Base-by-base conservation (phyloP, 1,284 basidiomycete species). In the Bjerkandera adusta region DNA sequence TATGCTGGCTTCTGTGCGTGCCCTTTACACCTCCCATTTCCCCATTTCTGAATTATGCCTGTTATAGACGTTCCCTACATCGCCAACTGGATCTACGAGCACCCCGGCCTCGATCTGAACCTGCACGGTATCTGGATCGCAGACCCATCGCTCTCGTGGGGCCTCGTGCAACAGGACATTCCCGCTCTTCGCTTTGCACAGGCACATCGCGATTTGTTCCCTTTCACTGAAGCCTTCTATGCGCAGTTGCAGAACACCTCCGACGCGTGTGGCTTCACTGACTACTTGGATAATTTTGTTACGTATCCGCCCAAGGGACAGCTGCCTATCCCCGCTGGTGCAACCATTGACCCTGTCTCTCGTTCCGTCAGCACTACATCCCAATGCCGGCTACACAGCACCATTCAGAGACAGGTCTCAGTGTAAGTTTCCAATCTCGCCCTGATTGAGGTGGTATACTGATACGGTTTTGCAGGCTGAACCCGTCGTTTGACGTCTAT, bases 401-500 rank as follows among this genome's bases (percentile, higher is more conserved):
- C 62, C 4, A 65, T 68, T 15, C 60, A 65, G 43, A 49, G 58
- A 0, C 60, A 59, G 3, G 57, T 67, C 15, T 55, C 56, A 2
- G 55, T 76, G 79, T 80, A 51, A 57, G 74, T 26, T 21, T 22
- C 22, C 20, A 35, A 15, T 12, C n/a, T 37, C 40, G 40, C 12
- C 24, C 10, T 16, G 15, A 12, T 24, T 37, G 12, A 16, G 38
- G 30, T 37, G 16, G 29, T 5, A 29, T 35, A 5, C 12, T 15
- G 39, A 34, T 24, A 26, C 30, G 18, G 13, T n/a, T 25, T 27
- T 36, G 12, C 41, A 76, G 72, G 12, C 58, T 81, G 33, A 82
- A 83, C 56, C 79, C 80, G 0, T 79, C 72, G 3, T 82, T 81
- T 50, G 70, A 72, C 54, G 59, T 69, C 3, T 71, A 72, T 50